phyloP scores from a whole-genome alignment of 75 land plant species.

The Pseudotsuga menziesii region DNA sequence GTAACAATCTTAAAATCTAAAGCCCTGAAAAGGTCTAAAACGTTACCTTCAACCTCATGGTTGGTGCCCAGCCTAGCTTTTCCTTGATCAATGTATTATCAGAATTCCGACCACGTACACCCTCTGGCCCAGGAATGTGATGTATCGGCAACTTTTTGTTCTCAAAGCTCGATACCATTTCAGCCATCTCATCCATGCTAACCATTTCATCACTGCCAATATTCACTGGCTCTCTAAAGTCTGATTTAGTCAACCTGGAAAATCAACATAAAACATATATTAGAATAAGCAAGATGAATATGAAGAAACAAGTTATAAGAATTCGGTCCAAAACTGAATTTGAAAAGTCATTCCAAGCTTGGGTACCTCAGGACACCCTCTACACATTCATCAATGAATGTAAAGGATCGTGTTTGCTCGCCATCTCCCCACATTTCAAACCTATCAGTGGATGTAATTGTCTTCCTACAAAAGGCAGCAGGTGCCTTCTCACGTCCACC shows the following conservation, averaged over 20 bases:
- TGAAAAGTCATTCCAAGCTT: neutral
- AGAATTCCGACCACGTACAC: conserved; percentile 95
- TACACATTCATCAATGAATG: conserved; percentile 95
- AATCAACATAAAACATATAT: too few species aligned
- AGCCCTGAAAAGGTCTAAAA: neutral
- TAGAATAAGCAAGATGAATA: too few species aligned
- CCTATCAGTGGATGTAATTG: conserved; percentile 61
- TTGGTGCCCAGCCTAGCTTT: conserved; percentile 95
- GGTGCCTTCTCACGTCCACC: conserved; percentile 97
- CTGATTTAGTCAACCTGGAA: conserved; percentile 90
- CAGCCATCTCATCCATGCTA: conserved; percentile 99
- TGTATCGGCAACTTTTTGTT: conserved; percentile 81
- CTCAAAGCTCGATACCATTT: conserved; percentile 83
- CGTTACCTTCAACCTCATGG: conserved; percentile 81
- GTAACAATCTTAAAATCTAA: neutral
- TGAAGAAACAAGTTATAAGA: neutral
- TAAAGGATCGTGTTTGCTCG: conserved; percentile 78
- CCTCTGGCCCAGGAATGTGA: conserved; percentile 96
- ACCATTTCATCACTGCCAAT: conserved; percentile 98
- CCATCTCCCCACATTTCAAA: conserved; percentile 99
- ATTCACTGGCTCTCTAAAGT: conserved; percentile 92
- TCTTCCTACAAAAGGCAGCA: conserved; percentile 89
- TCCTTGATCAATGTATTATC: conserved; percentile 92
- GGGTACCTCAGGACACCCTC: conserved; percentile 85
- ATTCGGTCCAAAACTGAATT: neutral